Evolutionary conservation across 129 eudicot species (phyloP), one percentile per base, ranked within the genome.

Genomic region (Lactuca sativa): DNA sequence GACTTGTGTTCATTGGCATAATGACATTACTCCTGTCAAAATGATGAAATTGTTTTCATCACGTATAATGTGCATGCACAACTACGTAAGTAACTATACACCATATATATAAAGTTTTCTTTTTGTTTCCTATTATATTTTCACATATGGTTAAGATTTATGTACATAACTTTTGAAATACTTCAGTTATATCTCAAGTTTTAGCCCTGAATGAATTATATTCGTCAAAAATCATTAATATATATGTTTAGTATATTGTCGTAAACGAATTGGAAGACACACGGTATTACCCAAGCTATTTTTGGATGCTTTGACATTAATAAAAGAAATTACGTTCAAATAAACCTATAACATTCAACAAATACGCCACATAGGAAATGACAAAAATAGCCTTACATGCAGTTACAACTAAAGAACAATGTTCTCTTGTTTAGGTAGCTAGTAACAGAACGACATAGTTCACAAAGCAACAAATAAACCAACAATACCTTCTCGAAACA

Each of bases 391-490:
- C 54, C 62, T 51, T 59, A 37, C 64, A 53, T 59, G 25, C 64
- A 53, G 10, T 17, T 15, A 47, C 52, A 67, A 59, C 48, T 49
- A 1, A 75, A 67, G 74, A 67, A 60, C 52, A 68, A 34, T 34
- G 37, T 44, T 49, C 81, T 61, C 70, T 69, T 48, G 3, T 52
- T 69, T 67, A 67, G 69, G 69, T 36, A 62, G 21, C 21, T 21
- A 21, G 56, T 30, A 40, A 61, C 70, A 52, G n/a, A 59, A 62
- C 65, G 7, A 62, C 65, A 4, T 31, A 41, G 30, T 47, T 76
- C 54, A 62, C 66, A 18, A 36, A 9, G 6, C 48, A 4, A 49
- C 51, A 59, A 59, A 54, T 69, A 67, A 11, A 34, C 68, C n/a
- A 56, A 56, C 48, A 57, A 32, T 33, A 55, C 63, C 64, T 56